These are phyloP conservation scores for Glycine soja DNA, from an alignment of 306 rosid genomes.

Conservation along the genomic window DNA sequence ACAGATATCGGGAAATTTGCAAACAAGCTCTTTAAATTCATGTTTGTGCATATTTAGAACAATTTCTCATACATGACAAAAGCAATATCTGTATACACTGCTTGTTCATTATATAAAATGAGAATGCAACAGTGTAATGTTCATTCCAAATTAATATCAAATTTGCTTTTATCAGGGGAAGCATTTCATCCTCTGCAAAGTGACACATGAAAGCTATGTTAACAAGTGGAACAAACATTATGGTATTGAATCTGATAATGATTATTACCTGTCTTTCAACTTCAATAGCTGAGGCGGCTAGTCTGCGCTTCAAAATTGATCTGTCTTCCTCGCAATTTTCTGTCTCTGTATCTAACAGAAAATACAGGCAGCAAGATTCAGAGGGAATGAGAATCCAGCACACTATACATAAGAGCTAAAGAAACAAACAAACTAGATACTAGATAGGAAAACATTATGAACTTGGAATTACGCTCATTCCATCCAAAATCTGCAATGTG, in stretches of 20 bases:
- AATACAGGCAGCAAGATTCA: neutral
- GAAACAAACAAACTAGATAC: neutral
- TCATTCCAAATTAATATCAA: constrained; percentile 31
- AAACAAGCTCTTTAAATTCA: neutral
- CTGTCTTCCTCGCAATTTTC: constrained; percentile 78
- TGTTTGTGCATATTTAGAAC: constrained; percentile 16
- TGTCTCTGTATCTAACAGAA: constrained; percentile 68
- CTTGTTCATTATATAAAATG: constrained; percentile 32
- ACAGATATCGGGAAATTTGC: too few species aligned
- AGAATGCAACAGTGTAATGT: neutral
- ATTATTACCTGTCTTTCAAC: constrained; percentile 79
- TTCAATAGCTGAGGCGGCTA: constrained; percentile 80
- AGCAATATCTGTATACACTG: constrained; percentile 9
- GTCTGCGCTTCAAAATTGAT: constrained; percentile 69
- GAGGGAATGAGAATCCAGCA: constrained; percentile 26
- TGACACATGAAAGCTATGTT: constrained; percentile 39
- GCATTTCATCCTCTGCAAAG: constrained; percentile 92
- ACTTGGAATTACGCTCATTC: neutral
- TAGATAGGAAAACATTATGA: constrained; percentile 4
- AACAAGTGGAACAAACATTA: constrained; percentile 33
- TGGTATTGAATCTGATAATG: constrained; percentile 8
- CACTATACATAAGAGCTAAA: neutral
- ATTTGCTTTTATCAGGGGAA: constrained; percentile 68
- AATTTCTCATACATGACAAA: constrained; percentile 21
- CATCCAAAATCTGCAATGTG: too few species aligned